These are phyloP conservation scores for Athelia sp. DNA, from an alignment of 1,284 basidiomycete genomes.

Conservation along the genomic window DNA sequence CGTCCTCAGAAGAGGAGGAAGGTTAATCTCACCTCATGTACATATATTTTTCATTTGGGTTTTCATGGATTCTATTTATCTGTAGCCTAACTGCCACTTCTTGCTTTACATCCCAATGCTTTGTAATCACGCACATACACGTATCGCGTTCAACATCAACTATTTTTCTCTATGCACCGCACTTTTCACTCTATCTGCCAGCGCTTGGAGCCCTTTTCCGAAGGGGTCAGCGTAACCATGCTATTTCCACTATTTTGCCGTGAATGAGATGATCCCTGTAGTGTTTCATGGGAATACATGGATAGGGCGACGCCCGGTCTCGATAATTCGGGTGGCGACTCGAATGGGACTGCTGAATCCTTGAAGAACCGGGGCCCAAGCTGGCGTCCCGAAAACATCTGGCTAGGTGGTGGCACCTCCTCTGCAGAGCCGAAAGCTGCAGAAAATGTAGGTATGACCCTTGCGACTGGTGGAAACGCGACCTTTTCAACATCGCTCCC, in stretches of 20 bases:
- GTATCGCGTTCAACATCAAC: too few species aligned
- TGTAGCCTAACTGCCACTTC: constrained; percentile 9
- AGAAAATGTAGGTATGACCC: constrained; percentile 51
- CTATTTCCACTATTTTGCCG: too few species aligned
- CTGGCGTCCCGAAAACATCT: constrained; percentile 34
- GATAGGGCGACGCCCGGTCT: too few species aligned
- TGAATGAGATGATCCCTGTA: too few species aligned
- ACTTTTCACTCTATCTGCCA: too few species aligned
- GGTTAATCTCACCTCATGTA: background rate
- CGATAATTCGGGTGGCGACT: too few species aligned
- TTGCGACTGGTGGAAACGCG: constrained; percentile 52
- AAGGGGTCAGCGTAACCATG: too few species aligned
- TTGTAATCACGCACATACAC: background rate
- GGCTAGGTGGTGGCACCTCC: constrained; percentile 33
- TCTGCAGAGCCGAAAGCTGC: constrained; percentile 39
- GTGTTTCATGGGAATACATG: too few species aligned
- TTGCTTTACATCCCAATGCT: constrained; percentile 8
- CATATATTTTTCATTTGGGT: background rate
- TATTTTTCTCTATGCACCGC: too few species aligned
- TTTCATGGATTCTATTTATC: constrained; percentile 5
- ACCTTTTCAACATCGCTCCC: constrained; percentile 52
- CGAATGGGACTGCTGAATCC: constrained; percentile 23
- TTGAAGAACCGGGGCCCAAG: constrained; percentile 48
- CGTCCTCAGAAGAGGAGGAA: constrained; percentile 17
- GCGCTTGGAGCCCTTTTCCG: too few species aligned